These are phyloP conservation scores for Bacterosira constricta DNA, from an alignment of 108 stramenopile genomes.

Conservation along the genomic window DNA sequence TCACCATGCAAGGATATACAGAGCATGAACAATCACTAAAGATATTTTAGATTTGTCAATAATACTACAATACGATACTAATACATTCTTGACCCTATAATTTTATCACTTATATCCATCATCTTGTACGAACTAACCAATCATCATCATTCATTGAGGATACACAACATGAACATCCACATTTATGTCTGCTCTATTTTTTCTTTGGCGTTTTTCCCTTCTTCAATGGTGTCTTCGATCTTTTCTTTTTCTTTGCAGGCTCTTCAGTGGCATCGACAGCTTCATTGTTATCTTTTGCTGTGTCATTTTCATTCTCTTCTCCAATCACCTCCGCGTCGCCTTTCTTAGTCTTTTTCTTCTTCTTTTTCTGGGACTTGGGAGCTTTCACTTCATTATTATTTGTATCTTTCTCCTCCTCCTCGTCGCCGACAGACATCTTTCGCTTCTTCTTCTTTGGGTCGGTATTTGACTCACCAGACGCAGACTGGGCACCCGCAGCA, in stretches of 20 bases:
- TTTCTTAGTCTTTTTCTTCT: constrained; percentile 9
- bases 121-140: background rate
- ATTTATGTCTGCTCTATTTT: constrained; percentile 3
- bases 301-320: background rate
- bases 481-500: constrained; percentile 42
- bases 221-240: background rate
- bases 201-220: constrained; percentile 10
- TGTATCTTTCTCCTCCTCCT: background rate
- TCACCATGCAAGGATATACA: no score
- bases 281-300: background rate
- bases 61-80: no score
- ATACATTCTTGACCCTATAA: no score
- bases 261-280: background rate
- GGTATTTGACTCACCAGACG: constrained; percentile 22
- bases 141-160: background rate
- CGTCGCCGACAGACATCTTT: background rate
- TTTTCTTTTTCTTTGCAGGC: background rate
- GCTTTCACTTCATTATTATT: background rate
- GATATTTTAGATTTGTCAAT: no score
- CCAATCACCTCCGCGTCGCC: background rate
- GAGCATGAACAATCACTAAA: no score
- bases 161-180: background rate
- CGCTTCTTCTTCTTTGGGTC: constrained; percentile 5
- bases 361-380: constrained; percentile 19
- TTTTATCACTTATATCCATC: no score